Conservation (phyloP, 805 yeast genomes). For the Lipomyces sp. region DNA sequence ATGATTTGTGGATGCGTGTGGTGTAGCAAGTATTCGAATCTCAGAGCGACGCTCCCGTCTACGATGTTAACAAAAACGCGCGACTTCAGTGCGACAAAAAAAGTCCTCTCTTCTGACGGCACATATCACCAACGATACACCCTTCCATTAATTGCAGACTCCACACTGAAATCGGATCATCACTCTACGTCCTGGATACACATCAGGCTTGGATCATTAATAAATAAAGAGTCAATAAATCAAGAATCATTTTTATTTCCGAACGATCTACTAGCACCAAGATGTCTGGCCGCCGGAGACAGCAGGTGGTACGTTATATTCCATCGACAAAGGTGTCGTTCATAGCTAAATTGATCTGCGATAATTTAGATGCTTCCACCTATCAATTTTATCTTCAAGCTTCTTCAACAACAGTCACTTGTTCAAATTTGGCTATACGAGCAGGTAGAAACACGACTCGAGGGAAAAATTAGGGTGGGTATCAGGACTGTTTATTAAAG, state of each 20-base stretch:
- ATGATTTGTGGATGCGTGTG: background rate
- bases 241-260: background rate
- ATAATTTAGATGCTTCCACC: constrained; percentile 74
- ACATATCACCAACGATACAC: too few species aligned
- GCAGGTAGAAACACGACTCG: constrained; percentile 74
- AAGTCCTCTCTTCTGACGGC: background rate
- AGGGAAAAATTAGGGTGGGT: constrained; percentile 68
- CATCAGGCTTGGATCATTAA: background rate
- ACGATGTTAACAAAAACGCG: background rate
- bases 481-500: background rate
- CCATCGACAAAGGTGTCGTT: background rate
- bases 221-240: background rate
- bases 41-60: background rate
- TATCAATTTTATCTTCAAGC: constrained; percentile 85
- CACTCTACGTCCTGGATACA: background rate
- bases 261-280: constrained; percentile 8
- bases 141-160: background rate
- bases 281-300: constrained; percentile 53
- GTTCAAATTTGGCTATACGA: constrained; percentile 92
- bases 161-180: background rate
- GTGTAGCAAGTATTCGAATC: background rate
- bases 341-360: background rate
- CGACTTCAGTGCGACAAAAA: background rate
- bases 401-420: constrained; percentile 75
- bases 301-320: constrained; percentile 49